A percentile compares a stretch with the other conserved stretches of the same genome.
Conservation (phyloP, 352 stramenopile species). For the Globisporangium cylindrosporum region DNA sequence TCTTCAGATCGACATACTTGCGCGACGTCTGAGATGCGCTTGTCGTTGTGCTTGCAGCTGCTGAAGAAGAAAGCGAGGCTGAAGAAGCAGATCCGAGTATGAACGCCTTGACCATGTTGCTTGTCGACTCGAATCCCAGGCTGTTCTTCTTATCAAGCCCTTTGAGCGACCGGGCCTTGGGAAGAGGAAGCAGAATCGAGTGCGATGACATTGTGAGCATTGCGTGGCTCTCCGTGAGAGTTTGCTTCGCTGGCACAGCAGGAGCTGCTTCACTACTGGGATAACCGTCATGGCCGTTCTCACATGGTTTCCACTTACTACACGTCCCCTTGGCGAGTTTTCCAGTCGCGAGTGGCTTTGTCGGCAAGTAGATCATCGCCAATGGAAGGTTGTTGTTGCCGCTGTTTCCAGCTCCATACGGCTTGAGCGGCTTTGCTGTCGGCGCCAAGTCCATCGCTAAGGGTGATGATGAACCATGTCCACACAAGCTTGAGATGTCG, state of each 20-base stretch:
- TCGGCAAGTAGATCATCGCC: constrained; percentile 57
- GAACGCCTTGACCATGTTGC: constrained; percentile 27
- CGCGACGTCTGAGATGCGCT: constrained; percentile 1
- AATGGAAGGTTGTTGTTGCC: constrained; percentile 21
- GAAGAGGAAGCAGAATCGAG: constrained; percentile 18
- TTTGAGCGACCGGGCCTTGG: background rate
- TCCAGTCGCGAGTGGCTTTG: constrained; percentile 32
- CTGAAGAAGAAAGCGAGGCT: constrained; percentile 15
- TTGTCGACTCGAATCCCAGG: constrained; percentile 20
- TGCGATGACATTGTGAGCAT: constrained; percentile 15
- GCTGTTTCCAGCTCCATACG: constrained; percentile 10
- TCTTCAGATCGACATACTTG: constrained; percentile 19
- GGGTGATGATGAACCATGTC: background rate
- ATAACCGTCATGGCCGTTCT: background rate
- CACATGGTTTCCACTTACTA: constrained; percentile 1
- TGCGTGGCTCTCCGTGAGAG: constrained; percentile 5
- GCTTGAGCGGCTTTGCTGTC: constrained; percentile 26
- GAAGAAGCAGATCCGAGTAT: constrained; percentile 20
- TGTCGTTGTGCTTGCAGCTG: background rate
- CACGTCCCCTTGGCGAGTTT: constrained; percentile 25
- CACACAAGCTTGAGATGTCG: constrained; percentile 26
- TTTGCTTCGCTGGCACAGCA: too few relatives aligned
- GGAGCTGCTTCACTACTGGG: background rate
- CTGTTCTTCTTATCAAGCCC: background rate
- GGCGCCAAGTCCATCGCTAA: constrained; percentile 23